These are phyloP conservation scores for Quercus parvula DNA, from an alignment of 306 rosid species.

Conservation along the genomic window DNA sequence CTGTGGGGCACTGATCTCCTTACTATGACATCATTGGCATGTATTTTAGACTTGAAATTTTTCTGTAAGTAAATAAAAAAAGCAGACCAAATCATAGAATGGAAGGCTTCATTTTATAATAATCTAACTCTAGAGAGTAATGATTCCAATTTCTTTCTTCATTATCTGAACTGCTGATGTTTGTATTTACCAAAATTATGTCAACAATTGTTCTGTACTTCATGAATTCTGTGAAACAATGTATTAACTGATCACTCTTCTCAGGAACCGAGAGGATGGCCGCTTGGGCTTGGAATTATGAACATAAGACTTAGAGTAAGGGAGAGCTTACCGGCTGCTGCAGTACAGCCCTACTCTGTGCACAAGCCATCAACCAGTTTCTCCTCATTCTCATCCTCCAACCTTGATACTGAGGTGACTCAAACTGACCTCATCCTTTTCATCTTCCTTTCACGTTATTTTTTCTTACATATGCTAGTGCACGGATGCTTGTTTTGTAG, in stretches of 20 bases:
- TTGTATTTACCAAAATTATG: neutral
- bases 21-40: too few species aligned
- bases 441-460: neutral
- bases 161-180: neutral
- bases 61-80: too few species aligned
- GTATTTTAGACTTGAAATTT: too few species aligned
- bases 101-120: neutral
- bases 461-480: too few species aligned
- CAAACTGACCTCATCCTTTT: neutral
- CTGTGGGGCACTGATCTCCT: too few species aligned
- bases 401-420: constrained; percentile 78
- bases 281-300: constrained; percentile 70
- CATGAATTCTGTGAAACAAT: neutral
- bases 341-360: constrained; percentile 24
- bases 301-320: constrained; percentile 47
- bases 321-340: constrained; percentile 38
- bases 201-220: neutral
- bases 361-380: constrained; percentile 57
- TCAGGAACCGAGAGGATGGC: constrained; percentile 80
- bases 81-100: neutral
- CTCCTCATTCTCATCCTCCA: constrained; percentile 81
- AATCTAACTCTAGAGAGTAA: neutral
- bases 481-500: neutral
- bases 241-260: constrained; percentile 2
- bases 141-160: neutral